Evolutionary conservation across 371 early-diverging fungal species (phyloP).

Genomic region (Mortierella sp.): DNA sequence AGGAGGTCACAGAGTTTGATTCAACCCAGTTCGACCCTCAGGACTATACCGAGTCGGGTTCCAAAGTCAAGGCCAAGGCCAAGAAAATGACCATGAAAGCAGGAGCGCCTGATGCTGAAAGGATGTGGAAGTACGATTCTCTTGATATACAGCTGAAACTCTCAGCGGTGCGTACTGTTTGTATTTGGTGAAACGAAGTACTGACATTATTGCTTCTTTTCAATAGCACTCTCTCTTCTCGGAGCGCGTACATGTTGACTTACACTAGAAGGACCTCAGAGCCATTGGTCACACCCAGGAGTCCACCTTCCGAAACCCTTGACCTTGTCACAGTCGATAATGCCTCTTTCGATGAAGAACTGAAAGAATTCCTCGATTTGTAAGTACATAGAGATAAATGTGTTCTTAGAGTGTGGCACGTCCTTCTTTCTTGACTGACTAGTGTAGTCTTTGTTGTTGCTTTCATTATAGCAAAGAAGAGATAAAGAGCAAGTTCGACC

Average conservation of each 20-base stretch:
- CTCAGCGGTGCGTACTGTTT: background rate
- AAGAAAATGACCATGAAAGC: constrained; percentile 24
- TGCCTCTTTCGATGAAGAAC: constrained; percentile 13
- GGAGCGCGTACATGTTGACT: constrained; percentile 59
- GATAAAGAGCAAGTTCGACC: constrained; percentile 30
- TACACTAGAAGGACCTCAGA: constrained; percentile 29
- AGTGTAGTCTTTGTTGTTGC: background rate
- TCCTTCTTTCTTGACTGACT: background rate
- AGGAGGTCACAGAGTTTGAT: constrained; percentile 50
- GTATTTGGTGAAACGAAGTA: no score
- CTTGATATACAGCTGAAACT: no score
- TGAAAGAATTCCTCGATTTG: constrained; percentile 17
- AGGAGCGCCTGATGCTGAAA: constrained; percentile 16
- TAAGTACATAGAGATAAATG: background rate
- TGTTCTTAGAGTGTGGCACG: background rate
- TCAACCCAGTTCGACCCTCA: constrained; percentile 49
- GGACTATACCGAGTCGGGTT: constrained; percentile 14
- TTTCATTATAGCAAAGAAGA: constrained; percentile 18
- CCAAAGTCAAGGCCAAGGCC: constrained; percentile 21
- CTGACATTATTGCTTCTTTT: background rate
- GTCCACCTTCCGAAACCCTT: constrained; percentile 26
- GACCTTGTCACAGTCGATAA: constrained; percentile 40
- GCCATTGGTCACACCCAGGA: background rate
- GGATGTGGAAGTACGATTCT: constrained; percentile 14
- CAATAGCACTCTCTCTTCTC: constrained; percentile 49